Base-by-base conservation (phyloP, 2,329 filamentous ascomycete species). In the Ophiosphaerella herpotricha region DNA sequence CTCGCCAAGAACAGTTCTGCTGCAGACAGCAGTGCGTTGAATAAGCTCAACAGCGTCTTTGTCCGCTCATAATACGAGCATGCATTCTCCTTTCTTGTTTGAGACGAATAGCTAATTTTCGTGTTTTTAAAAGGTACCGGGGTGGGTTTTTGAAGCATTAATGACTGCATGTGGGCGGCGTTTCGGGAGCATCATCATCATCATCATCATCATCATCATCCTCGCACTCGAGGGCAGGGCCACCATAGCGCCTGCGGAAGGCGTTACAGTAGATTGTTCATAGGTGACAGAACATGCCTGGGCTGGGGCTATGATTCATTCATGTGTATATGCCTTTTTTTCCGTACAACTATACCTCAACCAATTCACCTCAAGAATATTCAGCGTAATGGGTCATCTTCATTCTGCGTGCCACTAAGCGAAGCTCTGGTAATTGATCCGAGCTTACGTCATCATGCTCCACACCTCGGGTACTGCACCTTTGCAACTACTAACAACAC, bases 1-100 rank as follows among this genome's bases (percentile, higher is more conserved):
- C 48, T 72, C 24, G 64, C 64, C 4, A 67, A 63, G 54, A 70
- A 68, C 56, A 71, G 66, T 50, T 64, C 61, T 7, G 58, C 63
- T 8, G 63, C 66, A 4, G 68, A 70, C 40, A 64, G 62, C 48
- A 63, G 54, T 32, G 68, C 67, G 33, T 50, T 71, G 21, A 63
- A 68, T 50, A 70, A 70, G 48, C 67, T 71, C 45, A 71, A 69
- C 58, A 67, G 63, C 34, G 63, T 71, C 26, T 69, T 69, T 38
- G 64, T 69, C 11, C 60, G 66, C 35, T 68, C 66, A 33, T 68
- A 60, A 49, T 14, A 23, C 23, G 5, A 52, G 14, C 5, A 43
- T 18, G 35, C 26, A 23, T 3, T 29, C 29, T 48, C 29, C 3
- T 50, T 36, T 18, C 13, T 18, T 11, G 26, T 29, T 11, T 11